Percentiles rank a stretch among this genome's conserved stretches.
Evolutionary conservation across 805 yeast genomes (phyloP).

Genomic region (Priceomyces carsonii): DNA sequence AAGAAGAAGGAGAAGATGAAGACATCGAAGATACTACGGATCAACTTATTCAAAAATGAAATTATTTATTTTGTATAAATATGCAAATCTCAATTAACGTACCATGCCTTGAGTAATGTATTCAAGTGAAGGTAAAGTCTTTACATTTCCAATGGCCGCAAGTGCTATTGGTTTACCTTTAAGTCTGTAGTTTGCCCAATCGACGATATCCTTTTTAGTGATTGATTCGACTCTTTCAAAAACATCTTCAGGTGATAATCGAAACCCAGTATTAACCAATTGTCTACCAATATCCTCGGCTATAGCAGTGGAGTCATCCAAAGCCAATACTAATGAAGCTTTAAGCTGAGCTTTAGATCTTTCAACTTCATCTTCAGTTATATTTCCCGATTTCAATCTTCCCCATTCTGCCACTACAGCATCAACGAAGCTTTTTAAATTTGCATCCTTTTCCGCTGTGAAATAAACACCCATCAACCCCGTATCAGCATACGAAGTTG

Average conservation of each 20-base stretch:
- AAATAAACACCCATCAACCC: constrained; percentile 97
- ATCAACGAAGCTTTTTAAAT: constrained; percentile 66
- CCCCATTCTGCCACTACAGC: constrained; percentile 87
- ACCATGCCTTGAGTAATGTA: constrained; percentile 50
- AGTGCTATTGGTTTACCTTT: constrained; percentile 79
- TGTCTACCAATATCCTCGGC: constrained; percentile 99
- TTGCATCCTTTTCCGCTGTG: constrained; percentile 73
- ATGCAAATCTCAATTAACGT: constrained; percentile 11
- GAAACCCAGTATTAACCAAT: constrained; percentile 86
- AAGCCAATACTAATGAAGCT: constrained; percentile 83
- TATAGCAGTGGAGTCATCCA: constrained; percentile 93
- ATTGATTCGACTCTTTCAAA: constrained; percentile 76
- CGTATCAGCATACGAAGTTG: constrained; percentile 95
- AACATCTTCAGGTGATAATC: constrained; percentile 72
- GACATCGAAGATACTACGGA: constrained; percentile 29
- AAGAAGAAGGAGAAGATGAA: constrained; percentile 34
- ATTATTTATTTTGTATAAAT: constrained; percentile 3
- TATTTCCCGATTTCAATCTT: constrained; percentile 74
- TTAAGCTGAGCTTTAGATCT: constrained; percentile 93
- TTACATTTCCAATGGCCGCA: constrained; percentile 87
- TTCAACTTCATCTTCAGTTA: constrained; percentile 83
- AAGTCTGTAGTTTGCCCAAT: constrained; percentile 85
- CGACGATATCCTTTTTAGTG: constrained; percentile 73
- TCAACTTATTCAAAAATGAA: constrained; percentile 15
- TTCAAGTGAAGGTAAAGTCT: constrained; percentile 65